Evolutionary conservation across 306 rosid species (phyloP), one percentile per base, ranked within the genome.

Genomic region (Cercis canadensis): DNA sequence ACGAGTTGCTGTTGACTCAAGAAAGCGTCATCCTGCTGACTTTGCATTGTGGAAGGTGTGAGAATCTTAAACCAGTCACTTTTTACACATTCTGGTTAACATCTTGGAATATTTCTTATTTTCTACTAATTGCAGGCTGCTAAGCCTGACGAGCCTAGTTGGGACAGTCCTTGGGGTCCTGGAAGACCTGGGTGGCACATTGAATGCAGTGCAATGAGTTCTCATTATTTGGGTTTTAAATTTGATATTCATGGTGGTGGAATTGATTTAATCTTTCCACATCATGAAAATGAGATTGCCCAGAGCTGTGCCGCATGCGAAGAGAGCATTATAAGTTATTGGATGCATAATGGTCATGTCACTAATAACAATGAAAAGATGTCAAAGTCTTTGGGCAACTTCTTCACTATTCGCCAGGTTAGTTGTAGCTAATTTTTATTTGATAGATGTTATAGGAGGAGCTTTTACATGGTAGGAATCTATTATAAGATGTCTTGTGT

Each of bases 121-220:
- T 74, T 46, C 54, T 64, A 11, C 59, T 58, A 32, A 72, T 79
- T 82, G 77, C 86, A 92, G 98, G 87, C 92, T 68, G 92, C 96
- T 21, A 92, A 92, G 78, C 89, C 96, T 17, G 98, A 89, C 15
- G 98, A 94, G 82, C 97, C 96, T 51, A 86, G 97, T 72, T 94
- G 99, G 99, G 91, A 91, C 69, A 94, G 99, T 68, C 95, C 92
- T 29, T 94, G 99, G 99, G 97, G 97, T 65, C 88, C 75, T 72
- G 98, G 97, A 62, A 86, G 99, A 60, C 97, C 99, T 16, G 99
- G 99, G 66, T 94, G 99, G 99, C 99, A 94, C 79, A 94, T 94
- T 41, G 99, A 94, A 60, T 94, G 99, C 91, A 94, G 99, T 81
- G 97, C 99, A 12, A 94, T 94, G 99, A 91, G 99, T 80, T 86